Percentiles rank a stretch among this genome's conserved stretches.
These are phyloP conservation scores for Colletotrichum endophyticum DNA, from an alignment of 2,329 filamentous ascomycete genomes.

Conservation along the genomic window DNA sequence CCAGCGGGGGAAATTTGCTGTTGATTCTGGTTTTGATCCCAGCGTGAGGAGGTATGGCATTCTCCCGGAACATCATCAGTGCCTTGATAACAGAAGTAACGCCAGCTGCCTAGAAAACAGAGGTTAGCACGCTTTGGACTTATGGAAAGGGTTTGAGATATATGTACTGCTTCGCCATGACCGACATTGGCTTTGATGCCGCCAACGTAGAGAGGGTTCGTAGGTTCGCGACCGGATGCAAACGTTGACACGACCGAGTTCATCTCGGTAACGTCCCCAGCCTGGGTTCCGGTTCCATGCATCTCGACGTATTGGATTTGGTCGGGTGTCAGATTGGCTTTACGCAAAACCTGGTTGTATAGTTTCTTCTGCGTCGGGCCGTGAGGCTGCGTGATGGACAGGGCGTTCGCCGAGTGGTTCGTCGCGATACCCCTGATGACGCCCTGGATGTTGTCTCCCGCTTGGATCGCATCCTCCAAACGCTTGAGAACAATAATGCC, in stretches of 20 bases:
- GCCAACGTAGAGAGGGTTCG: background rate
- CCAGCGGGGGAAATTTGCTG: constrained; percentile 61
- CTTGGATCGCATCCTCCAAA: constrained; percentile 41
- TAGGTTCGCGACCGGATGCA: background rate
- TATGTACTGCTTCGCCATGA: background rate
- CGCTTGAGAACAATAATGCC: constrained; percentile 44
- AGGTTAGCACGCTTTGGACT: background rate
- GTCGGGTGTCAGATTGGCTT: constrained; percentile 51
- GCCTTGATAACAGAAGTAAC: background rate
- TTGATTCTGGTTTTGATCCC: constrained; percentile 71
- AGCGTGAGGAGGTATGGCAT: constrained; percentile 44
- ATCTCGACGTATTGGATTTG: constrained; percentile 6
- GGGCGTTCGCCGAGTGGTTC: background rate
- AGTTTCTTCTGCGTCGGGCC: constrained; percentile 25
- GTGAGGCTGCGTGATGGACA: background rate
- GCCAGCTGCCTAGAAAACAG: background rate
- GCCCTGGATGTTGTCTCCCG: constrained; percentile 38
- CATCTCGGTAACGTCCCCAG: background rate
- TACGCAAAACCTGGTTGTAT: constrained; percentile 24
- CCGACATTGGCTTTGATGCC: background rate
- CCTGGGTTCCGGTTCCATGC: background rate
- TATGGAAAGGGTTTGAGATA: background rate
- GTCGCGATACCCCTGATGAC: constrained; percentile 28
- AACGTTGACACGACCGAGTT: background rate
- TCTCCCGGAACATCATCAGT: background rate